Evolutionary conservation across 495 filamentous ascomycete genomes (phyloP), one percentile per base, ranked within the genome.

Genomic region (Pseudomonodictys pantanalensis): DNA sequence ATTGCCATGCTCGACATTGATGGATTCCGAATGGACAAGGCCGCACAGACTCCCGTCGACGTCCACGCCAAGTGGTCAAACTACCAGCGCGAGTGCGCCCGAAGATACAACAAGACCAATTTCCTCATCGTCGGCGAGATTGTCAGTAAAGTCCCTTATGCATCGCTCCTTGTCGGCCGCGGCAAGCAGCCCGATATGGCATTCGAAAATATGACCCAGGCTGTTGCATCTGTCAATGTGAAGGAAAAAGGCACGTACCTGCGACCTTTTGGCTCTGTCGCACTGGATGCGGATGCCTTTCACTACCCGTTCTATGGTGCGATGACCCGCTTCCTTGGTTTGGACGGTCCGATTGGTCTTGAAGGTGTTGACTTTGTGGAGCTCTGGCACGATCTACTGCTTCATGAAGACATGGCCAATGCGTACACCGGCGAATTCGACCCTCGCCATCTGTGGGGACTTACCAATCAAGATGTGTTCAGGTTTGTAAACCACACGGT

Each of bases 401-500:
- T 74, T 41, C 84, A 80, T 15, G 87, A 89, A 62, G 86, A 89
- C 62, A 62, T 88, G 56, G 66, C 80, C 57, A 89, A 88, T 56
- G 75, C 83, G 4, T 83, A 85, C 66, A 87, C 80, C 1, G 84
- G 83, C 44, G 72, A 79, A 53, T 87, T 87, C 54, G 86, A 89
- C 63, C 86, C 86, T 3, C 77, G 86, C 12, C 86, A 90, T 65
- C 80, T 89, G 77, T 89, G 81, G 47, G 86, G 86, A 25, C 77
- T 76, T 2, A 85, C 83, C 5, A 89, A 89, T 64, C 86, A 90
- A 70, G 86, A 90, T 65, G 84, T 90, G 4, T 87, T 90, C 69
- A 79, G 86, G n/a, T n/a, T n/a, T n/a, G n/a, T n/a, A n/a, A n/a
- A n/a, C n/a, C n/a, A n/a, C n/a, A n/a, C n/a, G n/a, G n/a, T n/a